These are phyloP conservation scores for Viridothelium virens DNA, from an alignment of 495 filamentous ascomycete species.

Conservation along the genomic window DNA sequence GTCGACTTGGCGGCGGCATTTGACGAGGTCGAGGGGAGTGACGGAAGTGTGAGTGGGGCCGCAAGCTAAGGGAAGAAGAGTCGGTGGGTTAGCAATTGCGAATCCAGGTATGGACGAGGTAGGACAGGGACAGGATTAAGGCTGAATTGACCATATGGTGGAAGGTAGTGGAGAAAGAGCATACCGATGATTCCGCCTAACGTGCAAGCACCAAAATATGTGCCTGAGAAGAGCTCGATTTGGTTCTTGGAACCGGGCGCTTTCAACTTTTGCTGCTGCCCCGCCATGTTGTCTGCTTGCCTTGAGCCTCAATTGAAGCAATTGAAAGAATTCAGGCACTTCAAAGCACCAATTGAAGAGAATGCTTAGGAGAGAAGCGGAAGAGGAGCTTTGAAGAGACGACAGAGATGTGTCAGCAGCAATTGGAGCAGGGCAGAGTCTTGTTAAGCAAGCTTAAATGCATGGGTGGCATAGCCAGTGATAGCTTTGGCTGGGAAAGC, in stretches of 20 bases:
- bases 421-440: background rate
- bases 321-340: background rate
- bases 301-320: background rate
- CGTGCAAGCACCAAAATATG: constrained; percentile 59
- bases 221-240: constrained; percentile 60
- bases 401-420: background rate
- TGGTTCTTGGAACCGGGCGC: constrained; percentile 19
- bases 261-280: constrained; percentile 4
- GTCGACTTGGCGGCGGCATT: constrained; percentile 67
- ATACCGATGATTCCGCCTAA: constrained; percentile 58
- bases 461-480: background rate
- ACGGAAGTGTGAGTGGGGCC: constrained; percentile 56
- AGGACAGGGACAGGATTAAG: background rate
- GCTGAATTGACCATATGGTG: background rate
- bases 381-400: background rate
- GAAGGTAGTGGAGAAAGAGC: constrained; percentile 16
- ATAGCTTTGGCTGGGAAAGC: background rate
- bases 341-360: background rate
- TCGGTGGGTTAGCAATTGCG: constrained; percentile 8
- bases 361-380: background rate
- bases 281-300: background rate
- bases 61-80: constrained; percentile 42
- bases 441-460: constrained; percentile 4
- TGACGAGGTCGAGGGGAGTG: constrained; percentile 52
- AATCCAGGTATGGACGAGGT: background rate